Evolutionary conservation across 768 basidiomycete species (phyloP), one percentile per base, ranked within the genome.

Genomic region (Ramaria sp.): DNA sequence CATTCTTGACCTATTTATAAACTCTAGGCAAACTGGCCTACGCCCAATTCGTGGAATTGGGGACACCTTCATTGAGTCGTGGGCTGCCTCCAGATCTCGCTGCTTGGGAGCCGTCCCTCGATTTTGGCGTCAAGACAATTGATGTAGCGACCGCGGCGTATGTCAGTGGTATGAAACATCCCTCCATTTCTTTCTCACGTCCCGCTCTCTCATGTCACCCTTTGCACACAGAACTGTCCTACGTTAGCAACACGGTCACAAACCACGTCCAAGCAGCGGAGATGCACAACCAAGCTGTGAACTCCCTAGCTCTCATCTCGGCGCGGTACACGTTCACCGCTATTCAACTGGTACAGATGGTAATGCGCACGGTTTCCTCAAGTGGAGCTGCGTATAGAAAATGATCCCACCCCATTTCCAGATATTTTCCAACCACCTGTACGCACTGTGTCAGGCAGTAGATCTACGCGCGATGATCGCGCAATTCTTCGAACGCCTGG

Each of bases 201-300:
- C n/a, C n/a, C 12, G 55, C 57, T 9, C 3, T 43, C n/a, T 52
- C 12, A 41, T 52, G 3, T 39, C 20, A 15, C 41, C 12, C 13
- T n/a, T n/a, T n/a, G 6, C 43, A 48, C 18, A 38, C 28, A 57
- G 58, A 59, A 32, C 38, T 66, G 25, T 63, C 63, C 3, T 62
- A 58, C 61, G 58, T 67, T 39, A 60, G 63, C 20, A 63, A 61
- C 57, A 63, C 65, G 1, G 63, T 65, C 42, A 50, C 57, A n/a
- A 62, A 53, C 15, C 57, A 57, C 50, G 64, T 66, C 34, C 63
- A 64, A 56, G 55, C 61, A 2, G 63, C 65, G n/a, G 65, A 66
- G 49, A 60, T 61, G 61, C 59, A 61, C 30, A 67, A 67, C 59
- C 65, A 67, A 56, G 60, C 62, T 20, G 57, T 67, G 56, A 67